Evolutionary conservation across 129 eudicot species (phyloP), one percentile per base, ranked within the genome.

Genomic region (Escallonia herrerae): DNA sequence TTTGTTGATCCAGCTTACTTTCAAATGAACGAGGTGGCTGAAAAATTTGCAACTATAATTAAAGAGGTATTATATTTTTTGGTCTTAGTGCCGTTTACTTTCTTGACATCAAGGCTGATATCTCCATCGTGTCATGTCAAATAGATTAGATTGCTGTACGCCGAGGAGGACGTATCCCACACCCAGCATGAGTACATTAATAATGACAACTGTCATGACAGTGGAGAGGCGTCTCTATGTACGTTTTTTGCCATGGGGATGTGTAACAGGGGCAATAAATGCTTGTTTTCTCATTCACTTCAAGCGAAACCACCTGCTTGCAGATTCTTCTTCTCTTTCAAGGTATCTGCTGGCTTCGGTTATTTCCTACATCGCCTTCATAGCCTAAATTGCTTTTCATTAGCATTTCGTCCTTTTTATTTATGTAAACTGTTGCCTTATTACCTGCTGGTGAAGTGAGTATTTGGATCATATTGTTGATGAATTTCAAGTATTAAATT

Each of bases 201-300:
- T 58, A 75, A 52, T 66, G 42, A 61, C 38, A 64, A 58, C 43
- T 15, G 60, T 33, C 39, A 43, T 43, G 57, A n/a, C 59, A 15
- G 48, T 63, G 74, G 67, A 48, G 91, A 79, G 66, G 78, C 81
- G 58, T 43, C 82, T 65, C 56, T 76, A 65, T 91, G 98, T 79
- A 83, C 73, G 65, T 91, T 51, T 79, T 91, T 83, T 67, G 67
- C 72, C 33, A 72, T 67, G 43, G 98, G 98, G 62, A 59, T 82
- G 70, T 91, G 96, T 79, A 85, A 79, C 72, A 81, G 87, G 80
- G 98, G 98, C 46, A 70, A 58, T 51, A 66, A 79, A 57, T 91
- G 98, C 56, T 42, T 43, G 53, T 91, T 76, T 76, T 73, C 95
- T 47, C 98, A 91, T 72, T 83, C 96, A 38, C 73, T 75, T 15